Evolutionary conservation across 805 yeast genomes (phyloP).

Genomic region (Teunomyces pallodes): DNA sequence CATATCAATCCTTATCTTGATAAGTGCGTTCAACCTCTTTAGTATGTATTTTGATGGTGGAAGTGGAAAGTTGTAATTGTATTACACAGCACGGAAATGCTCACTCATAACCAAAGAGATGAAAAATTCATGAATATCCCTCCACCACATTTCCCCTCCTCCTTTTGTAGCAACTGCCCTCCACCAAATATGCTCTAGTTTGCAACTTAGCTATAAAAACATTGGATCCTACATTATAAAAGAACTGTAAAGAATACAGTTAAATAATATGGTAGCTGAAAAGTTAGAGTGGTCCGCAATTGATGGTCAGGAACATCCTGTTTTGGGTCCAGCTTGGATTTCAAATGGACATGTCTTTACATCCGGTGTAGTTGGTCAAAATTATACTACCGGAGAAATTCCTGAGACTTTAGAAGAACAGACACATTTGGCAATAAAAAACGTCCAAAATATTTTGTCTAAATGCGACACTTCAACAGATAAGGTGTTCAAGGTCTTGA

Average conservation of each 20-base stretch:
- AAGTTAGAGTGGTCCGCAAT: conserved; percentile 23
- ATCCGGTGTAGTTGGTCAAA: conserved; percentile 21
- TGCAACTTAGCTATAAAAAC: neutral
- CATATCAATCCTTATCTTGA: neutral
- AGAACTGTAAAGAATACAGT: neutral
- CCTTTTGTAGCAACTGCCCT: neutral
- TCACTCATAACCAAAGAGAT: neutral
- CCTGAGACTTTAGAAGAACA: conserved; percentile 46
- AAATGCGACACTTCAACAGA: conserved; percentile 47
- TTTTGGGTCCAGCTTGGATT: conserved; percentile 28
- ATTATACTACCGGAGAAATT: conserved; percentile 37
- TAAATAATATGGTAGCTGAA: conserved; percentile 8
- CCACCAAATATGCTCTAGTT: neutral
- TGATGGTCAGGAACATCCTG: conserved; percentile 30
- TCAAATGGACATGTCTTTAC: conserved; percentile 22
- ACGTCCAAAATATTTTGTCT: conserved; percentile 40
- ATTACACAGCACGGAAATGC: too few species aligned
- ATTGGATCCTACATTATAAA: neutral
- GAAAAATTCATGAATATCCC: neutral
- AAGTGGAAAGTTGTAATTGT: too few species aligned
- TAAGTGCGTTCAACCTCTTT: too few species aligned
- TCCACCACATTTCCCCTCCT: conserved; percentile 1
- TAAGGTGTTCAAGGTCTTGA: conserved; percentile 47
- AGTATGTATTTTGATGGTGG: too few species aligned
- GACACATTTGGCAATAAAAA: conserved; percentile 43